These are phyloP conservation scores for Coemansia sp. DNA, from an alignment of 192 early-diverging fungal genomes.

Conservation along the genomic window DNA sequence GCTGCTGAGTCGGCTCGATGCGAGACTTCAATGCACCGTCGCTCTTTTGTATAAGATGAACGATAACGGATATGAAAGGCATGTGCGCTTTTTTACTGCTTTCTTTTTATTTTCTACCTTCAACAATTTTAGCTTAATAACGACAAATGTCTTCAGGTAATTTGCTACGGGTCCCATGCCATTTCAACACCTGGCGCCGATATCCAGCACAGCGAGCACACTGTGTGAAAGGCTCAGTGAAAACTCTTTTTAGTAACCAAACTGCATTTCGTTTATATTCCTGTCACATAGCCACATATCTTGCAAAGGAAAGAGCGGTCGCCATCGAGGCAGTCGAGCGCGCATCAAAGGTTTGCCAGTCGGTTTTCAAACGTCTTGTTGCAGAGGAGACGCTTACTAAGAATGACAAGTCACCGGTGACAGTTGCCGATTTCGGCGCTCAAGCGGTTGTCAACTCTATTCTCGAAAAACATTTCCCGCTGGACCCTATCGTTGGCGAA, in stretches of 20 bases:
- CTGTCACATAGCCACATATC: slow-evolving; percentile 31
- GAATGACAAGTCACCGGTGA: slow-evolving; percentile 95
- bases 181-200: background rate
- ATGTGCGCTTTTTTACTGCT: no score
- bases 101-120: background rate
- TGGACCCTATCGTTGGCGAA: slow-evolving; percentile 93
- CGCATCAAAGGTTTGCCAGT: slow-evolving; percentile 86
- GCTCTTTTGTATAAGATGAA: no score
- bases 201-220: background rate
- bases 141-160: background rate
- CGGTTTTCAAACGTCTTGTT: slow-evolving; percentile 81
- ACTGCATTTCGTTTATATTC: background rate
- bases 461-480: slow-evolving; percentile 74
- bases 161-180: background rate
- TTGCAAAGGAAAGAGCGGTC: slow-evolving; percentile 70
- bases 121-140: background rate
- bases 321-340: slow-evolving; percentile 88
- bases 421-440: slow-evolving; percentile 95
- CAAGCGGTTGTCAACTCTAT: slow-evolving; percentile 92
- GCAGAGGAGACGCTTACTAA: slow-evolving; percentile 83
- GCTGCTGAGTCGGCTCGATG: no score
- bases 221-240: background rate
- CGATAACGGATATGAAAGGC: no score
- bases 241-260: background rate
- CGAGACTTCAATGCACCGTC: no score